Percentiles rank a stretch among this genome's conserved stretches.
phyloP scores from a whole-genome alignment of 371 early-diverging fungal genomes.

The Lichtheimia ramosa region DNA sequence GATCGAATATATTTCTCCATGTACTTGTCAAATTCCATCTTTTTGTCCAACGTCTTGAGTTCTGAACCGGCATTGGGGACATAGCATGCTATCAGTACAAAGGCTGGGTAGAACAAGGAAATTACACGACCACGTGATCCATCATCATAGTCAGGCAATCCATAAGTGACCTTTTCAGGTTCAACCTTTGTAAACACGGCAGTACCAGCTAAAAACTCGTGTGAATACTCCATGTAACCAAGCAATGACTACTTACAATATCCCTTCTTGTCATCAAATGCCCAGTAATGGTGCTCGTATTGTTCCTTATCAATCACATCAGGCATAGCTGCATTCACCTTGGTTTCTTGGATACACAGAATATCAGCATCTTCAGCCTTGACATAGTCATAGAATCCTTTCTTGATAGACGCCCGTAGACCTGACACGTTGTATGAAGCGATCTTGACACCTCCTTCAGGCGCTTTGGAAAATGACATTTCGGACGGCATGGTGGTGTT shows the following conservation, averaged over 20 bases:
- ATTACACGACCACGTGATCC: slow-evolving; percentile 76
- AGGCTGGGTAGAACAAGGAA: slow-evolving; percentile 64
- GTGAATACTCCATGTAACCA: not conserved
- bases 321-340: slow-evolving; percentile 59
- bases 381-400: slow-evolving; percentile 77
- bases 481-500: slow-evolving; percentile 66
- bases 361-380: slow-evolving; percentile 85
- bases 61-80: slow-evolving; percentile 83
- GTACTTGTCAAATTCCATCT: slow-evolving; percentile 65
- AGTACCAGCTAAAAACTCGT: slow-evolving; percentile 58
- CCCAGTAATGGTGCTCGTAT: slow-evolving; percentile 77
- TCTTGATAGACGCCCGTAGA: slow-evolving; percentile 73
- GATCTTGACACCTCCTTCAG: slow-evolving; percentile 64
- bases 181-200: slow-evolving; percentile 79
- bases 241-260: slow-evolving; percentile 49
- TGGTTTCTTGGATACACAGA: slow-evolving; percentile 86
- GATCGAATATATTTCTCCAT: slow-evolving; percentile 70
- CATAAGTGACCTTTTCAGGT: slow-evolving; percentile 67
- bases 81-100: slow-evolving; percentile 76
- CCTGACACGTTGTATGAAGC: slow-evolving; percentile 84
- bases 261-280: slow-evolving; percentile 75
- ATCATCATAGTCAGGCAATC: slow-evolving; percentile 54
- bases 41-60: slow-evolving; percentile 64
- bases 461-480: slow-evolving; percentile 46
- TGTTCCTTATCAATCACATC: slow-evolving; percentile 53